A percentile compares a stretch with the other conserved stretches of the same genome.
Conservation (phyloP, 306 rosid genomes). For the Vigna radiata region DNA sequence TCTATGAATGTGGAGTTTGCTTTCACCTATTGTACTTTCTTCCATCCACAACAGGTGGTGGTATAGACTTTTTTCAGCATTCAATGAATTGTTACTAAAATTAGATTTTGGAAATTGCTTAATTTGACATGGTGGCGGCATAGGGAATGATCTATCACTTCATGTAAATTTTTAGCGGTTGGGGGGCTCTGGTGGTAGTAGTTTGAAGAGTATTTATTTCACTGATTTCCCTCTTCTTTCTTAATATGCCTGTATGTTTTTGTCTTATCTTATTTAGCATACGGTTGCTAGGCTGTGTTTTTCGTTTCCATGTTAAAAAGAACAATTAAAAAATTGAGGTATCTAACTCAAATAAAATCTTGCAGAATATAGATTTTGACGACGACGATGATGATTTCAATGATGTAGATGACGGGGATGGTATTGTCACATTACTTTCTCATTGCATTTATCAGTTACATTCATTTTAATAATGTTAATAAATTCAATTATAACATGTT, state of each 20-base stretch:
- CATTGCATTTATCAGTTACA: constrained; percentile 9
- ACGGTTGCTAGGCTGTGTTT: constrained; percentile 8
- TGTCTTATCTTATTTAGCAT: not conserved
- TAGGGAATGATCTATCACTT: not conserved
- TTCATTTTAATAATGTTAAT: constrained; percentile 18
- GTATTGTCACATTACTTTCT: constrained; percentile 43
- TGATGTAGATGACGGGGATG: constrained; percentile 49
- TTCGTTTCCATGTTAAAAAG: constrained; percentile 17
- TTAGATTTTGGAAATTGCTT: not conserved
- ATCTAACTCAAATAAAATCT: constrained; percentile 34
- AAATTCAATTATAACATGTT: constrained; percentile 12
- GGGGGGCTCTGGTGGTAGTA: not conserved
- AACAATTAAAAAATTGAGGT: not conserved
- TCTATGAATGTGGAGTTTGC: constrained; percentile 3
- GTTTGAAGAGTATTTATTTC: constrained; percentile 30
- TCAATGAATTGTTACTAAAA: not conserved
- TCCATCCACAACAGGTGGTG: not conserved
- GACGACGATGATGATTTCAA: constrained; percentile 63
- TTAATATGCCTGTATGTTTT: not conserved
- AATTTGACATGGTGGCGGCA: not conserved
- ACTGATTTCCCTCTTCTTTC: not conserved
- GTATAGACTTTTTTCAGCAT: constrained; percentile 4
- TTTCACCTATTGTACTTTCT: not conserved
- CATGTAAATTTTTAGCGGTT: constrained; percentile 7
- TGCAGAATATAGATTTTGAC: constrained; percentile 61